phyloP scores from a whole-genome alignment of 768 basidiomycete species.

The Mycena belliarum region DNA sequence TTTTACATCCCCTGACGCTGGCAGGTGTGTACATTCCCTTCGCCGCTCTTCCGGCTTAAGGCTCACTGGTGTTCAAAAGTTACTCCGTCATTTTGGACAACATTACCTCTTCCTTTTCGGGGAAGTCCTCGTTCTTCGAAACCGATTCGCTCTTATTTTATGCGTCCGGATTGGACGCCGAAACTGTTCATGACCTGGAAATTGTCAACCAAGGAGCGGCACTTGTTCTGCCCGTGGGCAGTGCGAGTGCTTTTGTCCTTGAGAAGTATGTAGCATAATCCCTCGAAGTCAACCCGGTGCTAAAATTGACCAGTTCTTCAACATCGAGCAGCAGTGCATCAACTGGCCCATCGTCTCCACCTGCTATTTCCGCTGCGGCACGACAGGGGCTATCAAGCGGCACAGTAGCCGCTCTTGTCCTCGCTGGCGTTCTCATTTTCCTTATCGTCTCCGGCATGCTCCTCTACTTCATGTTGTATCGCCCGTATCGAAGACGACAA shows the following conservation, averaged over 20 bases:
- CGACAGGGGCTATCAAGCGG: slow-evolving; percentile 42
- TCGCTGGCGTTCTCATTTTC: slow-evolving; percentile 57
- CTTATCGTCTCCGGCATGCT: slow-evolving; percentile 42
- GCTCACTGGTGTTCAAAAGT: slow-evolving; percentile 8
- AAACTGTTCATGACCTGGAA: slow-evolving; percentile 46
- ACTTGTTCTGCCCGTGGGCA: slow-evolving; percentile 49
- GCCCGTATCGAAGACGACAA: slow-evolving; percentile 43
- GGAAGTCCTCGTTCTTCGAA: slow-evolving; percentile 53
- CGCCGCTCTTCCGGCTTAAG: slow-evolving; percentile 24
- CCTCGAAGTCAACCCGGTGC: neutral
- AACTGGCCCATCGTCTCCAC: slow-evolving; percentile 19
- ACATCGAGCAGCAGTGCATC: slow-evolving; percentile 9
- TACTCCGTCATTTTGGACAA: slow-evolving; percentile 40
- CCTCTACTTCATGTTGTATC: slow-evolving; percentile 47
- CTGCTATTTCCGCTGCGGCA: slow-evolving; percentile 11
- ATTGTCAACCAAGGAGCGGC: slow-evolving; percentile 59
- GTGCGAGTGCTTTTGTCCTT: slow-evolving; percentile 44
- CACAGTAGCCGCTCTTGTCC: slow-evolving; percentile 65
- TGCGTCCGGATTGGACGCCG: slow-evolving; percentile 58
- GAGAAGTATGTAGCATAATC: slow-evolving; percentile 28
- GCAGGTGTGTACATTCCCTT: slow-evolving; percentile 54
- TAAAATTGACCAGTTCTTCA: neutral
- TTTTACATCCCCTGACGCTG: slow-evolving; percentile 55
- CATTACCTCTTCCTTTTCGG: slow-evolving; percentile 47
- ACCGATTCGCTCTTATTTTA: slow-evolving; percentile 61